Percentiles rank a stretch among this genome's conserved stretches.
These are phyloP conservation scores for Brassica incana DNA, from an alignment of 345 rosid species.

Conservation along the genomic window DNA sequence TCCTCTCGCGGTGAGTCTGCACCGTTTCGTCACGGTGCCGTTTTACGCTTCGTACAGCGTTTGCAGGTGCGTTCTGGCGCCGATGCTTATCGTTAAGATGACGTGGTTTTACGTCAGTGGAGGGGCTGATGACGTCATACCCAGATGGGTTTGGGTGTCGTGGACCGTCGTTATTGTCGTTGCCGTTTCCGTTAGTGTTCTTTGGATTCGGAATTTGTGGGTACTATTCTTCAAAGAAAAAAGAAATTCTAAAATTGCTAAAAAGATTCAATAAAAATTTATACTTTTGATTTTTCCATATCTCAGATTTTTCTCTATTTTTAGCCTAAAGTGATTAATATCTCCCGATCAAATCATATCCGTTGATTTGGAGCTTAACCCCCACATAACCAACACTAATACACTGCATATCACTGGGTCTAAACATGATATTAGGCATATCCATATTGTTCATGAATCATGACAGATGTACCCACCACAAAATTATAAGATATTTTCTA, in stretches of 20 bases:
- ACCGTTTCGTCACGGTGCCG: conserved; percentile 54
- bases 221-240: conserved; percentile 48
- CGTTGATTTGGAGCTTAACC: background rate
- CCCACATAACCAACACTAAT: background rate
- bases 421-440: background rate
- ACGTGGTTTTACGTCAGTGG: conserved; percentile 53
- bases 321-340: background rate
- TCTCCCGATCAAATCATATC: background rate
- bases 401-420: background rate
- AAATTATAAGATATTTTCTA: background rate
- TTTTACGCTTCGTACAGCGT: conserved; percentile 68
- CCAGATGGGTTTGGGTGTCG: conserved; percentile 86
- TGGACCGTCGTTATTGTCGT: conserved; percentile 64
- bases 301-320: conserved; percentile 6
- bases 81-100: conserved; percentile 60
- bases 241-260: conserved; percentile 40
- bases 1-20: conserved; percentile 48
- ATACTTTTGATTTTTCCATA: background rate
- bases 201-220: conserved; percentile 84
- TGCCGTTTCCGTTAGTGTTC: conserved; percentile 68
- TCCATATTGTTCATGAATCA: background rate
- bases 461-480: background rate
- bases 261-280: conserved; percentile 8
- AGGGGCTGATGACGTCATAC: conserved; percentile 55
- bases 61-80: conserved; percentile 67